phyloP scores from a whole-genome alignment of 768 basidiomycete genomes.

The Lactarius indigo region DNA sequence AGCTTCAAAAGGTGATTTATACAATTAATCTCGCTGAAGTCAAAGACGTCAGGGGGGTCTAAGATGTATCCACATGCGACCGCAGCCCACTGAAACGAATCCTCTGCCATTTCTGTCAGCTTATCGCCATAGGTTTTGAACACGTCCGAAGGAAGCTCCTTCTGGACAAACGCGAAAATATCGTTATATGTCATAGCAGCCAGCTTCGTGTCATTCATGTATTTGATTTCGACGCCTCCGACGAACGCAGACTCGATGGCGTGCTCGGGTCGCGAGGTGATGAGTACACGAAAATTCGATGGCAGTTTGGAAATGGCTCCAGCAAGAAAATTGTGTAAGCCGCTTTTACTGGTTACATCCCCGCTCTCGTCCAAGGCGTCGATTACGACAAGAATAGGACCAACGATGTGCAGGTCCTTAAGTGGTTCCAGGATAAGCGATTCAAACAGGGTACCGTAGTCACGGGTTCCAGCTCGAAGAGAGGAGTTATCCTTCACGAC shows the following conservation, averaged over 20 bases:
- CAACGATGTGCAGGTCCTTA: not conserved
- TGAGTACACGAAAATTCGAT: not conserved
- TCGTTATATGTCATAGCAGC: not conserved
- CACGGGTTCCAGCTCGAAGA: not conserved
- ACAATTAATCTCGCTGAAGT: too few relatives aligned
- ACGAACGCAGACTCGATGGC: not conserved
- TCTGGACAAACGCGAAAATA: not conserved
- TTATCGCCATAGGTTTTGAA: not conserved
- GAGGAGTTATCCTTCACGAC: not conserved
- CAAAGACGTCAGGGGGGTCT: too few relatives aligned
- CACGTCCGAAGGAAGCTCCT: not conserved
- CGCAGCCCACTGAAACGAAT: not conserved
- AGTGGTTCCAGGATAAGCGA: not conserved
- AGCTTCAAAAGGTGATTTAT: too few relatives aligned
- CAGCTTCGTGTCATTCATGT: not conserved
- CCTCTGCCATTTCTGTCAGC: not conserved
- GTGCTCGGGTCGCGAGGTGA: not conserved
- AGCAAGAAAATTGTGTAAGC: not conserved
- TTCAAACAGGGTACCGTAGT: not conserved
- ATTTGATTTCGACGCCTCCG: not conserved
- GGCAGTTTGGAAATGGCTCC: not conserved
- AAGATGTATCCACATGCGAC: not conserved
- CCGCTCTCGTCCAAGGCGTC: not conserved
- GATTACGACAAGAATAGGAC: not conserved
- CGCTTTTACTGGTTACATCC: not conserved